Percentiles rank a stretch among this genome's conserved stretches.
Evolutionary conservation across 108 stramenopile genomes (phyloP).

Genomic region (Nitzschia sp.): DNA sequence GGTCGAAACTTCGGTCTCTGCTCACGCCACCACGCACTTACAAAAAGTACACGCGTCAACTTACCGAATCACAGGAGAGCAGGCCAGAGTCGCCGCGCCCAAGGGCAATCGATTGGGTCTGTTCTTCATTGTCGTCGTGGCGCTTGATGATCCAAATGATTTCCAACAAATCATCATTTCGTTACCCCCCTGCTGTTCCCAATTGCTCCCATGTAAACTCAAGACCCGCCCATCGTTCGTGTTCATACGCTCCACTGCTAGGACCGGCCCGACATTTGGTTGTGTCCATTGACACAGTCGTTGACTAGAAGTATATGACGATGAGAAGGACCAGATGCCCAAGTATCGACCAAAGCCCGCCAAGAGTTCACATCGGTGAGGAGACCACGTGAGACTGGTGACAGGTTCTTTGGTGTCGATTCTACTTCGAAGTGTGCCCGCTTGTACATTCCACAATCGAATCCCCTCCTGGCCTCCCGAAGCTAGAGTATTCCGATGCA

Average conservation of each 20-base stretch:
- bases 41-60: too few relatives aligned
- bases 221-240: neutral
- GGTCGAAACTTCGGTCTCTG: too few relatives aligned
- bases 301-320: neutral
- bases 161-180: neutral
- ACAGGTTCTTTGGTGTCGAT: neutral
- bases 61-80: neutral
- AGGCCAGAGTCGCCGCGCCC: neutral
- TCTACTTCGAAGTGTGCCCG: neutral
- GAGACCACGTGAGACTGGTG: neutral
- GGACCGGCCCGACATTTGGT: neutral
- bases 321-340: neutral
- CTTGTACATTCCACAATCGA: neutral
- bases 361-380: neutral
- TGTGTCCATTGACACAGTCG: neutral
- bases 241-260: neutral
- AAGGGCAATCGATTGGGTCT: neutral
- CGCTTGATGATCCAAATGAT: neutral
- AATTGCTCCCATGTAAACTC: neutral
- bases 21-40: too few relatives aligned
- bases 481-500: neutral
- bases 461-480: neutral
- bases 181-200: neutral
- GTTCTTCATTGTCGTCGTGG: neutral
- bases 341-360: neutral